Percentiles rank a stretch among this genome's conserved stretches.
Evolutionary conservation across 2,329 filamentous ascomycete species (phyloP).

Genomic region (Amauroascus verrucosus): DNA sequence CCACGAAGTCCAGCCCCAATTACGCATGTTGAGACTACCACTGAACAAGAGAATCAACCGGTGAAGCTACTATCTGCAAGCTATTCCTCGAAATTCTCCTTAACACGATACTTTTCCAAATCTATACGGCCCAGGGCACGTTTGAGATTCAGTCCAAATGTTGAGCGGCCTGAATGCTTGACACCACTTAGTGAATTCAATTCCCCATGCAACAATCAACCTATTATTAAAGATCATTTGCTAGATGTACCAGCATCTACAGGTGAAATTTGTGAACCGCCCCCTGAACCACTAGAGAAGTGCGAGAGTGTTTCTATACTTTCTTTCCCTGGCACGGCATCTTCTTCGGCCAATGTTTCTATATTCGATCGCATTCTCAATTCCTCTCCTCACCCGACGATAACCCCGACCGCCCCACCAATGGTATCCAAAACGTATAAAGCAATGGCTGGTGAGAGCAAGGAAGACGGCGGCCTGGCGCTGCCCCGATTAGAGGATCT

Average conservation of each 20-base stretch:
- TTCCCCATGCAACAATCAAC: background rate
- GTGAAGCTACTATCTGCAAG: background rate
- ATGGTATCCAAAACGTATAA: constrained; percentile 4
- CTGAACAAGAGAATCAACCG: background rate
- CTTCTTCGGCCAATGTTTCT: constrained; percentile 10
- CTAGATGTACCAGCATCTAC: background rate
- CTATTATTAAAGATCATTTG: background rate
- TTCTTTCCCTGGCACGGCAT: constrained; percentile 1
- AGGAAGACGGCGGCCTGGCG: constrained; percentile 50
- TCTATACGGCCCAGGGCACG: constrained; percentile 2
- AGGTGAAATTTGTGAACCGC: background rate
- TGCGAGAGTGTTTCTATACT: background rate
- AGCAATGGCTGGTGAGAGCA: constrained; percentile 29
- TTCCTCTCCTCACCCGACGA: constrained; percentile 1
- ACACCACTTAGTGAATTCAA: background rate
- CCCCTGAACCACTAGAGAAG: background rate
- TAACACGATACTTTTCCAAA: constrained; percentile 6
- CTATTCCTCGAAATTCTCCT: constrained; percentile 6
- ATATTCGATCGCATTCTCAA: constrained; percentile 7
- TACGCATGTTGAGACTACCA: background rate
- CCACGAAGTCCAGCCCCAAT: background rate
- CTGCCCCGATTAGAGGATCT: constrained; percentile 78
- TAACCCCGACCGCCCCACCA: background rate
- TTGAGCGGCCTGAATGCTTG: background rate
- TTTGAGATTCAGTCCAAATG: background rate